These are phyloP conservation scores for Calonectria henricotiae DNA, from an alignment of 2,329 filamentous ascomycete species.

Conservation along the genomic window DNA sequence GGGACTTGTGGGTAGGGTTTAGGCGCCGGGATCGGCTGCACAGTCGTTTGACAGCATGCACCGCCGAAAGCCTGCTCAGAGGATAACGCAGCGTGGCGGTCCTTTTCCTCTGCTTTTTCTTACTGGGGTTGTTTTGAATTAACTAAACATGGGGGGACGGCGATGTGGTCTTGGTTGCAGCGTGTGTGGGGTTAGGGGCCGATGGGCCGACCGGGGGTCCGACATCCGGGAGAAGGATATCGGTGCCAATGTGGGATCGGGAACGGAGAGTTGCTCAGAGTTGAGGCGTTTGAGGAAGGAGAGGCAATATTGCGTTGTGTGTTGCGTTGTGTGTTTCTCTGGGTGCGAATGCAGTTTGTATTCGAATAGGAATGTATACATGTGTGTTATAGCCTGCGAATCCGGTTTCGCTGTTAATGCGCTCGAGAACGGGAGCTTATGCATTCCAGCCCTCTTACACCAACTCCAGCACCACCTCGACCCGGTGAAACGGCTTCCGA, in stretches of 20 bases:
- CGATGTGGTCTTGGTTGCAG: neutral
- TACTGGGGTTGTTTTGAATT: conserved; percentile 20
- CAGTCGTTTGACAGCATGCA: neutral
- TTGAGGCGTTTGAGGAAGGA: neutral
- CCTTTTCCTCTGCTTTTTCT: neutral
- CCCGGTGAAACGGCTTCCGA: conserved; percentile 19
- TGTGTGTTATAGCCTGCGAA: neutral
- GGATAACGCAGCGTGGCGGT: conserved; percentile 18
- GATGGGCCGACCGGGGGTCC: conserved; percentile 34
- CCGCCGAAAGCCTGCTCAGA: neutral
- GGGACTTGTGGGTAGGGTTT: conserved; percentile 16
- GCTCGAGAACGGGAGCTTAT: neutral
- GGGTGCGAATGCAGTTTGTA: no score
- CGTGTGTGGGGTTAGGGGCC: conserved; percentile 33
- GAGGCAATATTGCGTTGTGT: neutral
- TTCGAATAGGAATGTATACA: no score
- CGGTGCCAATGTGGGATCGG: conserved; percentile 32
- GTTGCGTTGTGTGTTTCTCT: neutral
- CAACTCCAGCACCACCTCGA: neutral
- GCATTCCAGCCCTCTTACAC: conserved; percentile 18
- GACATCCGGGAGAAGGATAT: conserved; percentile 41
- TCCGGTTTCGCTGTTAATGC: neutral
- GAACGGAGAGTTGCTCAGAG: conserved; percentile 5
- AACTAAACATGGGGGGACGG: conserved; percentile 16
- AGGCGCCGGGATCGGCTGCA: conserved; percentile 19